Percentiles rank a stretch among this genome's conserved stretches.
Evolutionary conservation across 1,139 yeast species (phyloP).

Genomic region (Insectozyma bohioensis): DNA sequence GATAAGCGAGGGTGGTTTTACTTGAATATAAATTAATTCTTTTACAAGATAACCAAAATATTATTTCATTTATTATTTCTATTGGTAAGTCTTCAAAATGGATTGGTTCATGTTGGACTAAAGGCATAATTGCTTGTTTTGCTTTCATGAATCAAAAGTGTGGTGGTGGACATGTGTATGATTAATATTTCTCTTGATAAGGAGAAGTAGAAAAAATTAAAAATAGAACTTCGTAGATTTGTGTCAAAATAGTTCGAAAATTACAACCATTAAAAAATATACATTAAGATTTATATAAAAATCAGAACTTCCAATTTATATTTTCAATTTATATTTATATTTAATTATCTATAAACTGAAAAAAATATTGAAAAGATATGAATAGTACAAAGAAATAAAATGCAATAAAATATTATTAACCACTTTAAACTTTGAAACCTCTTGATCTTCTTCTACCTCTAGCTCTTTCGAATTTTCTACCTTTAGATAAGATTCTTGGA

Average conservation of each 20-base stretch:
- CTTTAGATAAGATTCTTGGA: slow-evolving; percentile 95
- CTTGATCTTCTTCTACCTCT: slow-evolving; percentile 99
- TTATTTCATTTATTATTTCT: slow-evolving; percentile 20
- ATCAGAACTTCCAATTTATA: no score
- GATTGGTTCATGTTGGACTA: no score
- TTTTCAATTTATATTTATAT: neutral
- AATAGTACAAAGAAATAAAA: slow-evolving; percentile 11
- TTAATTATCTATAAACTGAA: no score
- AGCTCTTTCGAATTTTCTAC: slow-evolving; percentile 99
- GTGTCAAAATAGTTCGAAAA: no score
- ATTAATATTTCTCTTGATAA: no score
- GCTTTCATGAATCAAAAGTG: neutral
- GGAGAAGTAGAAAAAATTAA: slow-evolving; percentile 13
- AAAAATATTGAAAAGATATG: no score
- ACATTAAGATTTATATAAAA: no score
- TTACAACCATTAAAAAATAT: no score
- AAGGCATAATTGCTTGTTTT: neutral
- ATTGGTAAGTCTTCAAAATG: slow-evolving; percentile 17
- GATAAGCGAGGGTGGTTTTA: slow-evolving; percentile 7
- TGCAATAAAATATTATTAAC: slow-evolving; percentile 14
- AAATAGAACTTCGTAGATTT: no score
- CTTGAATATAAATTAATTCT: slow-evolving; percentile 9
- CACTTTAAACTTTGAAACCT: slow-evolving; percentile 98
- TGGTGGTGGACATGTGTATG: neutral
- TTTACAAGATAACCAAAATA: slow-evolving; percentile 16